A percentile compares a stretch with the other conserved stretches of the same genome.
phyloP scores from a whole-genome alignment of 768 basidiomycete species.

The Leccinum broughii region DNA sequence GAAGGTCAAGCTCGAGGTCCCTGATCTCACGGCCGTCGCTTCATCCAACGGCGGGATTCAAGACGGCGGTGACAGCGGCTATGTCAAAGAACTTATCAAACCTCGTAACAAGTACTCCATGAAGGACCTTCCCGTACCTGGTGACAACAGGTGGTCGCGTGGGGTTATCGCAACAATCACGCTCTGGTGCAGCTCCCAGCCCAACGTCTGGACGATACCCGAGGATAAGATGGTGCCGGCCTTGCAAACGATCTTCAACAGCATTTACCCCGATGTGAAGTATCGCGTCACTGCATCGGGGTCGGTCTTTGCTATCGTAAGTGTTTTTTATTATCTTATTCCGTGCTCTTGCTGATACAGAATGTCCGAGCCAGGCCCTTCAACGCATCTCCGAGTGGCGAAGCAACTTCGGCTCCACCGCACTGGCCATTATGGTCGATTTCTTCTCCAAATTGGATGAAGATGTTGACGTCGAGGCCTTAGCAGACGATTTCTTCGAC shows the following conservation, averaged over 20 bases:
- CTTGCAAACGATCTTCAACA: not conserved
- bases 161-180: not conserved
- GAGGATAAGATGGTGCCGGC: not conserved
- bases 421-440: not conserved
- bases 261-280: not conserved
- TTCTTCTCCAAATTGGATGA: not conserved
- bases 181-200: not conserved
- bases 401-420: not conserved
- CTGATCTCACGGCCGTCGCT: not conserved
- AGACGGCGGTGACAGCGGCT: not conserved
- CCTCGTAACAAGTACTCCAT: not conserved
- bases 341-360: too few relatives aligned
- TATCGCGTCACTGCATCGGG: not conserved
- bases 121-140: not conserved
- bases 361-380: not conserved
- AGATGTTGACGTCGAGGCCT: not conserved
- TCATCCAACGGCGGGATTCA: not conserved
- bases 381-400: not conserved
- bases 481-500: not conserved
- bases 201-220: not conserved
- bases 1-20: not conserved
- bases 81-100: not conserved
- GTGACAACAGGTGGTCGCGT: not conserved
- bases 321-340: not conserved
- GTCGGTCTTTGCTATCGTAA: not conserved